Evolutionary conservation across 495 filamentous ascomycete species (phyloP).

Genomic region (Talaromyces stipitatus): DNA sequence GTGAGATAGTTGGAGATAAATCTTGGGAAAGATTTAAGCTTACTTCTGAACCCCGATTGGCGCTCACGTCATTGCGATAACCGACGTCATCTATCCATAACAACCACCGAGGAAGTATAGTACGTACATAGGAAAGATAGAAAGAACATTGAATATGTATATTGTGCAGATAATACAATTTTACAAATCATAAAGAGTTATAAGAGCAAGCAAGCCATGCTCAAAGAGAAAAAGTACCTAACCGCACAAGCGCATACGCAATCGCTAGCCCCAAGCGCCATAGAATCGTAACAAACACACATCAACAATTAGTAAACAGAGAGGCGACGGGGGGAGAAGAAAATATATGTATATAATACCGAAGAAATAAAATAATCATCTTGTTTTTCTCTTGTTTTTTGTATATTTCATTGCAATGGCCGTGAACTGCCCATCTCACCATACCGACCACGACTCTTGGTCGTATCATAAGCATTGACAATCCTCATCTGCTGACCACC

Average conservation of each 20-base stretch:
- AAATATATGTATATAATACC: not conserved
- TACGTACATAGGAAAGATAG: not conserved
- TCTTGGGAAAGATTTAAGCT: not conserved
- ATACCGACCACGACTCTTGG: slow-evolving; percentile 79
- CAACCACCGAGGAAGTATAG: not conserved
- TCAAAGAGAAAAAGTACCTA: slow-evolving; percentile 6
- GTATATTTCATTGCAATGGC: slow-evolving; percentile 29
- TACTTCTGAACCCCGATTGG: too few relatives aligned
- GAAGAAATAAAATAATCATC: not conserved
- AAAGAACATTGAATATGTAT: not conserved
- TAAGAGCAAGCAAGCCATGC: slow-evolving; percentile 11
- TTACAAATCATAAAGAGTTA: not conserved
- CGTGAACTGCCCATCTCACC: slow-evolving; percentile 90
- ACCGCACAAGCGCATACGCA: not conserved
- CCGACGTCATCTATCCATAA: not conserved
- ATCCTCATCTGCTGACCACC: slow-evolving; percentile 73
- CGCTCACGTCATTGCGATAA: not conserved
- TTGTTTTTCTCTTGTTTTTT: too few relatives aligned
- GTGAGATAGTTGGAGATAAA: not conserved
- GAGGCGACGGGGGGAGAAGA: not conserved
- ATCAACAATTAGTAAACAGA: not conserved
- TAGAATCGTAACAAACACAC: not conserved
- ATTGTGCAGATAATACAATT: slow-evolving; percentile 3
- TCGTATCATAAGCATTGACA: slow-evolving; percentile 96
- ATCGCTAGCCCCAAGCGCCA: not conserved